These are phyloP conservation scores for Mycena olivaceomarginata DNA, from an alignment of 768 basidiomycete genomes.

Conservation along the genomic window DNA sequence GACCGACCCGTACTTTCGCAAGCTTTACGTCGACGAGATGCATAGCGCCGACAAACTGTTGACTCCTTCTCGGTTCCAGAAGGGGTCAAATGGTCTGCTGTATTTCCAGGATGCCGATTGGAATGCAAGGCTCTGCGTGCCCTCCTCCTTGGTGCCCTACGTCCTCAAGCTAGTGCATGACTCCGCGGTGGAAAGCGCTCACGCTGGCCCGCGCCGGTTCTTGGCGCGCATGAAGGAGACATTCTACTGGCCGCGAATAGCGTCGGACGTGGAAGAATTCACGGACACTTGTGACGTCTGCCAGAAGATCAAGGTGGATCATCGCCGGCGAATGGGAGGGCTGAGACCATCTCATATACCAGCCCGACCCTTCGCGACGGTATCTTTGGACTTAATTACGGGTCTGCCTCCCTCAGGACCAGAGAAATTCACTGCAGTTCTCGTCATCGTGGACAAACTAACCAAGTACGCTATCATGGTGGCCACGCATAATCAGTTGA, in stretches of 20 bases:
- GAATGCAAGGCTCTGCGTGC: constrained; percentile 15
- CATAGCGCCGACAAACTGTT: neutral
- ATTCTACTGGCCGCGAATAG: neutral
- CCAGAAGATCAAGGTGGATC: no score
- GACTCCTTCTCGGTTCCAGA: constrained; percentile 23
- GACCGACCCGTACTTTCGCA: neutral
- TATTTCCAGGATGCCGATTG: constrained; percentile 37
- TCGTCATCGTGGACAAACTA: neutral
- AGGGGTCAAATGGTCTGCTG: constrained; percentile 14
- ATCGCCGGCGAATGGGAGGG: no score
- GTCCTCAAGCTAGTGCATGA: neutral
- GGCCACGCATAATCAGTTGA: no score
- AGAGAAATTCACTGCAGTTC: no score
- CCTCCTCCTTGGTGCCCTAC: constrained; percentile 40
- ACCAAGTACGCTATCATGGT: no score
- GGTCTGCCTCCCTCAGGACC: neutral
- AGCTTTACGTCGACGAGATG: neutral
- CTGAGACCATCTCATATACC: no score
- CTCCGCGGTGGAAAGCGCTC: neutral
- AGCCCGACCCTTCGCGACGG: no score
- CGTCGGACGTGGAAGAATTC: constrained; percentile 3
- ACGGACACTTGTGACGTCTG: constrained; percentile 1
- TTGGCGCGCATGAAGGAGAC: no score
- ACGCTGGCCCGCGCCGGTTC: no score
- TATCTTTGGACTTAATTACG: no score